These are phyloP conservation scores for Inonotus obliquus DNA, from an alignment of 1,284 basidiomycete species.

Conservation along the genomic window DNA sequence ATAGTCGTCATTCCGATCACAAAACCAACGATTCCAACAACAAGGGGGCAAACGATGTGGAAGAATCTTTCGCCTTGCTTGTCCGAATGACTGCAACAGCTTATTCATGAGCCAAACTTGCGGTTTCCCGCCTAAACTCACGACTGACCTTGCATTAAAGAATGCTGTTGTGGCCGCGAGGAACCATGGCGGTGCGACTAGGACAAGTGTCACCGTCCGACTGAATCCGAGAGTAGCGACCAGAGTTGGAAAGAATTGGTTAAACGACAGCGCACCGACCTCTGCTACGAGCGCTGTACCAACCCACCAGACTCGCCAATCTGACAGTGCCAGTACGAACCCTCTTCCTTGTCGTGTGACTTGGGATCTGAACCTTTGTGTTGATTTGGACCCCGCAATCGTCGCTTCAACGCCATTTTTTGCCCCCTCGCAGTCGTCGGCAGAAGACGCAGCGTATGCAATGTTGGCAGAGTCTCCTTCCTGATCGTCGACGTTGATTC, in stretches of 20 bases:
- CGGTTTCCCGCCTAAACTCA: conserved; percentile 23
- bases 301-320: conserved; percentile 37
- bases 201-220: conserved; percentile 24
- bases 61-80: conserved; percentile 35
- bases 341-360: conserved; percentile 20
- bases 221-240: conserved; percentile 26
- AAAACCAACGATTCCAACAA: conserved; percentile 35
- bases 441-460: not conserved
- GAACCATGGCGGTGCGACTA: conserved; percentile 25
- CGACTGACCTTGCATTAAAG: conserved; percentile 12
- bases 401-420: not conserved
- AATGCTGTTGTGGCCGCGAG: conserved; percentile 18
- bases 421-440: not conserved
- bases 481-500: conserved; percentile 28
- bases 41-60: conserved; percentile 34
- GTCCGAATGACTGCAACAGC: conserved; percentile 28
- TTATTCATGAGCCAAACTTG: too few relatives aligned
- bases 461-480: not conserved
- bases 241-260: conserved; percentile 31
- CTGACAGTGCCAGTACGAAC: conserved; percentile 34
- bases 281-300: conserved; percentile 19
- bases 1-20: conserved; percentile 40
- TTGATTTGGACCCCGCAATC: not conserved
- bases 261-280: conserved; percentile 28
- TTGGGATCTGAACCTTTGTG: too few relatives aligned